phyloP scores from a whole-genome alignment of 345 rosid species.

The Aquilaria yunnanensis region DNA sequence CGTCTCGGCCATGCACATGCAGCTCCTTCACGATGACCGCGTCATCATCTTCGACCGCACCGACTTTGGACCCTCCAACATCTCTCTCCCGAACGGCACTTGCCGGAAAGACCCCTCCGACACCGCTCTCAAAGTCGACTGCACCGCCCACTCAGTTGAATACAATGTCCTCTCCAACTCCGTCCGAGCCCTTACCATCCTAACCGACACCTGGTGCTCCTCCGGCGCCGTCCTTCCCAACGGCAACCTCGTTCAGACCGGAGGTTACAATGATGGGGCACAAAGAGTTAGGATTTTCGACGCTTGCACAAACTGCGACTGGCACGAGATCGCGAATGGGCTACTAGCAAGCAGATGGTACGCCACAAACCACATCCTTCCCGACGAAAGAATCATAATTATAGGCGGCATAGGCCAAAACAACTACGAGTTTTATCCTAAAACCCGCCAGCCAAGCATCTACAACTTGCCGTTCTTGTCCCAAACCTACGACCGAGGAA shows the following conservation, averaged over 20 bases:
- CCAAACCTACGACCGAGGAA: neutral
- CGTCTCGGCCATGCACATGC: constrained; percentile 31
- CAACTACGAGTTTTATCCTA: neutral
- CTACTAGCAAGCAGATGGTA: too few relatives aligned
- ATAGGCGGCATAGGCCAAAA: too few relatives aligned
- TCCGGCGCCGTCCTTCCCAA: neutral
- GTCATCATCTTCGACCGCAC: constrained; percentile 17
- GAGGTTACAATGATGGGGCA: neutral
- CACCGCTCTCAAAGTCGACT: neutral
- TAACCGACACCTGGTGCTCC: constrained; percentile 15
- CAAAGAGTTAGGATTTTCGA: neutral
- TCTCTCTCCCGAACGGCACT: neutral
- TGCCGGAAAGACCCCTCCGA: neutral
- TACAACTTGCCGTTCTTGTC: neutral
- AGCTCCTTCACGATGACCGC: constrained; percentile 20
- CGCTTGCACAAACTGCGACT: too few relatives aligned
- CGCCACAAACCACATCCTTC: too few relatives aligned
- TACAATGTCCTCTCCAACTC: constrained; percentile 11
- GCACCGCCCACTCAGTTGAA: constrained; percentile 23
- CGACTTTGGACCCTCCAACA: neutral
- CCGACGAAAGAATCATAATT: too few relatives aligned
- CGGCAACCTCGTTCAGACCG: neutral
- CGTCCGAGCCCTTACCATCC: constrained; percentile 20
- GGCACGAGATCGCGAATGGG: too few relatives aligned
- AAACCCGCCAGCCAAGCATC: neutral